These are phyloP conservation scores for Lavandula angustifolia DNA, from an alignment of 257 asterid species.

Conservation along the genomic window DNA sequence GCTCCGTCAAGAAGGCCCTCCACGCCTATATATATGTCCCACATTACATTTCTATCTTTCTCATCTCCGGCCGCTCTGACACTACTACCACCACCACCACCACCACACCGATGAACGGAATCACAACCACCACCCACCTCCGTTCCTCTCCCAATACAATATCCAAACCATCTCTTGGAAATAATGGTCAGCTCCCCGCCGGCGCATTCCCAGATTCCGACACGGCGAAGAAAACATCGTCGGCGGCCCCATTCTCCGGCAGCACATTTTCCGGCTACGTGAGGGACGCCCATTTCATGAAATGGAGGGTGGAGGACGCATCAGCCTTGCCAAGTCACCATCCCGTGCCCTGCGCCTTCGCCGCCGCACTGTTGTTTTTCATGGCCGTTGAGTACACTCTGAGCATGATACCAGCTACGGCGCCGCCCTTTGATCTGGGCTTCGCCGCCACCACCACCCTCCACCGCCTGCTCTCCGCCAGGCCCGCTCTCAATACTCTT, in stretches of 20 bases:
- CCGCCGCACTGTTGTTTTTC: slow-evolving; percentile 48
- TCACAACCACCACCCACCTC: slow-evolving; percentile 29
- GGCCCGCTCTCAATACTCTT: slow-evolving; percentile 57
- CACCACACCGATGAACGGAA: slow-evolving; percentile 46
- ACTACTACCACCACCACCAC: slow-evolving; percentile 10
- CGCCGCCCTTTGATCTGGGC: slow-evolving; percentile 72
- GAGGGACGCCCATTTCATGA: slow-evolving; percentile 39
- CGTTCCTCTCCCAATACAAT: slow-evolving; percentile 35
- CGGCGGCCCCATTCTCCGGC: too few relatives aligned
- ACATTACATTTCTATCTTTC: slow-evolving; percentile 18
- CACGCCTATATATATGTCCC: slow-evolving; percentile 25
- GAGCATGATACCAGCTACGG: slow-evolving; percentile 52
- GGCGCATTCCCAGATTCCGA: slow-evolving; percentile 29
- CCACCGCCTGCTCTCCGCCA: slow-evolving; percentile 52
- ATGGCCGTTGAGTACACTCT: slow-evolving; percentile 73
- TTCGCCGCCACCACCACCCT: slow-evolving; percentile 54
- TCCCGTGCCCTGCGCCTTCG: slow-evolving; percentile 62
- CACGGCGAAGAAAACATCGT: slow-evolving; percentile 34
- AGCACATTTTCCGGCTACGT: slow-evolving; percentile 10
- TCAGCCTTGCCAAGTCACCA: slow-evolving; percentile 45
- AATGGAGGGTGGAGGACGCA: slow-evolving; percentile 53
- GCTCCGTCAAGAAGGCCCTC: slow-evolving; percentile 31
- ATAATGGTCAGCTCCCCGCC: neutral
- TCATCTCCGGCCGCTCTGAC: too few relatives aligned
- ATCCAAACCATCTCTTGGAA: slow-evolving; percentile 7